Base-by-base conservation (phyloP, 257 asterid genomes). In the Plantago ovata region DNA sequence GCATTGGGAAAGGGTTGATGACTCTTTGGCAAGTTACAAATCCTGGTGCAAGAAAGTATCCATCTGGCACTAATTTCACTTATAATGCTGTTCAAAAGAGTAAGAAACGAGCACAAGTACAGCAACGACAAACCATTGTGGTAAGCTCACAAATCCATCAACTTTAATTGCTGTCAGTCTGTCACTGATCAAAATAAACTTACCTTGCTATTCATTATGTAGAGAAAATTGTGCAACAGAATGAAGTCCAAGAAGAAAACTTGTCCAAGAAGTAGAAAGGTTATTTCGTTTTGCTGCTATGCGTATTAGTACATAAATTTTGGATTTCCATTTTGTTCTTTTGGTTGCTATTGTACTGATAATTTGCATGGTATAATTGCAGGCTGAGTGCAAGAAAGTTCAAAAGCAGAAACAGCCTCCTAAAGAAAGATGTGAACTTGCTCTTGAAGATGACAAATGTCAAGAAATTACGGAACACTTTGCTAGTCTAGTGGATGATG, bases 341-440 rank as follows among this genome's bases (percentile, higher is more conserved):
- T 39, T 14, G 28, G 41, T 21, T 32, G 61, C 8, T 40, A 41
- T 38, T 54, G 40, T 46, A 49, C 23, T 61, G 20, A 69, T 39
- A 21, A 62, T 55, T 58, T 33, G 53, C 43, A 53, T 69, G 38
- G 58, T 66, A 60, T 61, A 18, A 56, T 65, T 66, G 48, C 81
- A 86, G 94, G 78, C 68, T 65, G 75, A 67, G 59, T 68, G 75
- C 73, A 82, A 73, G 69, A 84, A 77, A 69, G 62, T 60, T 64
- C 80, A 53, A 58, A 80, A 72, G 60, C 69, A 2, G 70, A 84
- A 78, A 56, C 81, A 49, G 56, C 82, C 81, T 48, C 64, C 22
- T 38, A 86, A 75, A 58, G 84, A 68, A 42, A 89, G 77, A 58
- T 93, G 99, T 76, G 87, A 84, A 69, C 92, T 93, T 67, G 81